These are phyloP conservation scores for Gentiana macrophylla DNA, from an alignment of 257 asterid species.

Conservation along the genomic window DNA sequence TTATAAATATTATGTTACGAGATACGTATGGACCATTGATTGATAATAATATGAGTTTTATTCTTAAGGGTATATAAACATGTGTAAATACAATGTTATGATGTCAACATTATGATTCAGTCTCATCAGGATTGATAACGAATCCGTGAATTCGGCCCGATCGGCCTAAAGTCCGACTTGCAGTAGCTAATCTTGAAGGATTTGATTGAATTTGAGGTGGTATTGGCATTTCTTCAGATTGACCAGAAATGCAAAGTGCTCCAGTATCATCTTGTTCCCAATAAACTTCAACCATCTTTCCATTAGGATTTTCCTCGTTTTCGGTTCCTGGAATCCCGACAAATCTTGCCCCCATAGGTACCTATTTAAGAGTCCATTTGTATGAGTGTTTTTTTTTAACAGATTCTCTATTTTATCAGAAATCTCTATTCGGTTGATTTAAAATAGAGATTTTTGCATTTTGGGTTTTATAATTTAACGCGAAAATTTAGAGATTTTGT, in stretches of 20 bases:
- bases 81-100: too few relatives aligned
- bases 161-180: conserved; percentile 21
- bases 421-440: too few relatives aligned
- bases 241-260: conserved; percentile 70
- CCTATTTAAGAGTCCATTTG: conserved; percentile 18
- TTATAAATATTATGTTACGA: too few relatives aligned
- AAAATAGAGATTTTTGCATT: not conserved
- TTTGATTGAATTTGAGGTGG: conserved; percentile 50
- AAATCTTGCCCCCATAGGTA: conserved; percentile 72
- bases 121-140: conserved; percentile 60
- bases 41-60: too few relatives aligned
- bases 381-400: too few relatives aligned
- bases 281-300: conserved; percentile 69
- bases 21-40: not conserved
- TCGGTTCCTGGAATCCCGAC: conserved; percentile 70
- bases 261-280: conserved; percentile 96
- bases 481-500: not conserved
- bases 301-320: conserved; percentile 41
- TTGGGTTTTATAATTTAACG: conserved; percentile 1
- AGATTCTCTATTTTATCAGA: not conserved
- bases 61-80: not conserved
- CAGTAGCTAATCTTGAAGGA: conserved; percentile 25
- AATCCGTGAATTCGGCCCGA: conserved; percentile 34
- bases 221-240: conserved; percentile 44
- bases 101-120: conserved; percentile 3